Conservation (phyloP, 371 early-diverging fungal species). For the Mucor indicus region DNA sequence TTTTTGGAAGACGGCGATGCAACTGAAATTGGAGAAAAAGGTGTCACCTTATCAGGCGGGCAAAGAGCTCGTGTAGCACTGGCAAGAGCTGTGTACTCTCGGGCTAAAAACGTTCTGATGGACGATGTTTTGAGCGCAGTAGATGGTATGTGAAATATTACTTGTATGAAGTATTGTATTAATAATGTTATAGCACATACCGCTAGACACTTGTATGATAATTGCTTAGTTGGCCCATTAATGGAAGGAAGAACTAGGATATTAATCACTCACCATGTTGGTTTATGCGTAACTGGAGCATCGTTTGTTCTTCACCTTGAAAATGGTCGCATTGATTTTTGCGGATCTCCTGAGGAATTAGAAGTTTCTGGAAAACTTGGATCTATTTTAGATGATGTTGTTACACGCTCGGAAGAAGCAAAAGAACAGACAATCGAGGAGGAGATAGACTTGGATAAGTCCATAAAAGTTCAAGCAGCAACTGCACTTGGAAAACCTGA, state of each 20-base stretch:
- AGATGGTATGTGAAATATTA: constrained; percentile 31
- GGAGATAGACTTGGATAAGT: constrained; percentile 11
- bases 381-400: constrained; percentile 36
- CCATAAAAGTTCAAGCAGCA: neutral
- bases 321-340: constrained; percentile 47
- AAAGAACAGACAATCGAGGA: constrained; percentile 20
- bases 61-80: constrained; percentile 80
- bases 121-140: constrained; percentile 85
- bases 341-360: constrained; percentile 45
- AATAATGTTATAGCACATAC: constrained; percentile 64
- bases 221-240: constrained; percentile 67
- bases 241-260: constrained; percentile 78
- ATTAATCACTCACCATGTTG: constrained; percentile 87
- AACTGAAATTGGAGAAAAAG: constrained; percentile 92
- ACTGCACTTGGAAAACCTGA: neutral
- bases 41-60: constrained; percentile 75
- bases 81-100: constrained; percentile 83
- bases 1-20: constrained; percentile 79
- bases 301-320: constrained; percentile 63
- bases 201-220: constrained; percentile 71
- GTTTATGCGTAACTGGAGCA: constrained; percentile 67
- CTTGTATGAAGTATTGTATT: neutral
- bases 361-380: constrained; percentile 38
- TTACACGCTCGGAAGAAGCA: constrained; percentile 1
- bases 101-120: constrained; percentile 68